A percentile compares a stretch with the other conserved stretches of the same genome.
These are phyloP conservation scores for Xylariaceae sp. DNA, from an alignment of 2,329 filamentous ascomycete species.

Conservation along the genomic window DNA sequence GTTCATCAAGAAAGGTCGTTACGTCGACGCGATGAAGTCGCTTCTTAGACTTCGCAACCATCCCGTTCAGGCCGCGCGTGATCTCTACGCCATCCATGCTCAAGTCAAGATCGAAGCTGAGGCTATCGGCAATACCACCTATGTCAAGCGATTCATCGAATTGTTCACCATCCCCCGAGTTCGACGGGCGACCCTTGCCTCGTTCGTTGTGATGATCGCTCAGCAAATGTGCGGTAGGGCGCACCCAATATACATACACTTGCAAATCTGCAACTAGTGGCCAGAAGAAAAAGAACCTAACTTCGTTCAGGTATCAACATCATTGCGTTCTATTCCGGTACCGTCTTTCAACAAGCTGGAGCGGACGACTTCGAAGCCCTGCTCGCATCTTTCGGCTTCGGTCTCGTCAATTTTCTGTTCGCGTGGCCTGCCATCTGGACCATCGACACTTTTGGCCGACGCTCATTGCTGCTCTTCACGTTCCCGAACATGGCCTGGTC, in stretches of 20 bases:
- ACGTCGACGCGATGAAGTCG: slow-evolving; percentile 55
- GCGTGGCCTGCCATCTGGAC: slow-evolving; percentile 60
- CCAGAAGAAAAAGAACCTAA: too few species aligned
- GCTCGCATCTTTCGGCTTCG: slow-evolving; percentile 61
- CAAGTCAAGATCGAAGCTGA: slow-evolving; percentile 59
- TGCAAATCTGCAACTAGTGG: too few species aligned
- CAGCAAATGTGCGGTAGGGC: slow-evolving; percentile 59
- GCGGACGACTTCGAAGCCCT: slow-evolving; percentile 51
- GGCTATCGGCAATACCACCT: slow-evolving; percentile 47
- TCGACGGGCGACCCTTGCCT: slow-evolving; percentile 68
- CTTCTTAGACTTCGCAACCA: slow-evolving; percentile 50
- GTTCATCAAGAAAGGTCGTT: slow-evolving; percentile 62
- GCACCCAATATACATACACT: neutral
- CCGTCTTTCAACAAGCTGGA: slow-evolving; percentile 55
- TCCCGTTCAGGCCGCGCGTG: slow-evolving; percentile 53
- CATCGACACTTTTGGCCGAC: slow-evolving; percentile 62
- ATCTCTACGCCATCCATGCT: slow-evolving; percentile 61
- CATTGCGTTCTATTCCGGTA: slow-evolving; percentile 70
- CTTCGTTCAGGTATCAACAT: slow-evolving; percentile 51
- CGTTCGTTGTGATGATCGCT: slow-evolving; percentile 74
- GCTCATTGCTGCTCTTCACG: slow-evolving; percentile 58
- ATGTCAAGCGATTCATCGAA: slow-evolving; percentile 58
- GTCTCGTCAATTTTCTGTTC: slow-evolving; percentile 62
- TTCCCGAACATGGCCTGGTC: slow-evolving; percentile 68
- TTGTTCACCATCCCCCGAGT: slow-evolving; percentile 65